Conservation (phyloP, 768 basidiomycete genomes). For the Kwoniella sp. region DNA sequence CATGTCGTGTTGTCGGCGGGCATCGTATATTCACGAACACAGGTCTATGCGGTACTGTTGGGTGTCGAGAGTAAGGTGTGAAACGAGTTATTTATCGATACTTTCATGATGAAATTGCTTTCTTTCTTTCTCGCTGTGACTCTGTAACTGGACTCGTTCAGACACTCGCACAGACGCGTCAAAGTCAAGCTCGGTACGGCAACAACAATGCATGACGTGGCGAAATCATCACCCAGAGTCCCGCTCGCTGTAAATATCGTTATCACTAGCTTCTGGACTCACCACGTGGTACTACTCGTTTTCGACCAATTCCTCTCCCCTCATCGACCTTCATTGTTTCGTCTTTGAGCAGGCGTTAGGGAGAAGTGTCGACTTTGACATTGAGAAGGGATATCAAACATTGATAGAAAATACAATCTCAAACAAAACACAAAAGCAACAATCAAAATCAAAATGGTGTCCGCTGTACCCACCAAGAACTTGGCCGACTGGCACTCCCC, state of each 20-base stretch:
- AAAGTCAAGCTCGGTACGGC: background rate
- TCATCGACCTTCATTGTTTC: slow-evolving; percentile 1
- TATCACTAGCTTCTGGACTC: background rate
- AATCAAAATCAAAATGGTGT: slow-evolving; percentile 7
- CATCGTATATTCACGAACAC: background rate
- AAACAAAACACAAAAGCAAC: background rate
- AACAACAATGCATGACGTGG: slow-evolving; percentile 18
- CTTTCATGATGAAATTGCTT: background rate
- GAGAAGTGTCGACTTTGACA: no score
- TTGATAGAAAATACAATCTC: background rate
- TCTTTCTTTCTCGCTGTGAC: slow-evolving; percentile 4
- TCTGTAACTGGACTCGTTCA: no score
- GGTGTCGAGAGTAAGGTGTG: no score
- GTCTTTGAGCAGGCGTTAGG: no score
- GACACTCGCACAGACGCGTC: background rate
- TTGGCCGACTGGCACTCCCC: slow-evolving; percentile 60
- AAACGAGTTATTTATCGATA: background rate
- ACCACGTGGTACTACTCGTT: slow-evolving; percentile 26
- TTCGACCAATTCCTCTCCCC: slow-evolving; percentile 7
- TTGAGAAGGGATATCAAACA: background rate
- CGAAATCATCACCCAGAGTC: no score
- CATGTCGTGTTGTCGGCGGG: slow-evolving; percentile 26
- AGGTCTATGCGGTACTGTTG: no score
- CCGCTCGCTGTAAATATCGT: no score
- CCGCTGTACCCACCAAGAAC: slow-evolving; percentile 42